Percentiles rank a stretch among this genome's conserved stretches.
Conservation (phyloP, 2,329 filamentous ascomycete genomes). For the Microcyclosporella mali region DNA sequence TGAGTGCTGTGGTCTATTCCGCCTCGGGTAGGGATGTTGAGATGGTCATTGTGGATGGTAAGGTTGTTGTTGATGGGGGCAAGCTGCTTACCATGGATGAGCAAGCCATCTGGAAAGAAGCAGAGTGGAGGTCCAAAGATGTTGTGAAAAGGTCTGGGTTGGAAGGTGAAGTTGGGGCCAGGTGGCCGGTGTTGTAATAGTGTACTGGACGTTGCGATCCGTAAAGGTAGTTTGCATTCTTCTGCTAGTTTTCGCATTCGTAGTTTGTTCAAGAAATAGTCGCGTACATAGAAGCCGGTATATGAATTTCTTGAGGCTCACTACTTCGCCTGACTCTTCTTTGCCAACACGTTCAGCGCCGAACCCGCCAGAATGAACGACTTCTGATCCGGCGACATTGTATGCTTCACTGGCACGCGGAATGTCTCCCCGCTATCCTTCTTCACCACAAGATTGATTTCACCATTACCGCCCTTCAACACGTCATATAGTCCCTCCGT, state of each 20-base stretch:
- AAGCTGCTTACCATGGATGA: slow-evolving; percentile 38
- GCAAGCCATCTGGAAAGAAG: slow-evolving; percentile 35
- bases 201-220: too few relatives aligned
- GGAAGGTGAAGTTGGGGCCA: slow-evolving; percentile 31
- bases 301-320: too few relatives aligned
- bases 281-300: too few relatives aligned
- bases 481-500: slow-evolving; percentile 82
- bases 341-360: slow-evolving; percentile 80
- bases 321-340: slow-evolving; percentile 41
- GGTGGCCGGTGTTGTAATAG: slow-evolving; percentile 34
- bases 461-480: slow-evolving; percentile 69
- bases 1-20: slow-evolving; percentile 42
- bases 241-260: too few relatives aligned
- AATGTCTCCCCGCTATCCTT: slow-evolving; percentile 54
- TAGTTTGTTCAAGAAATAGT: too few relatives aligned
- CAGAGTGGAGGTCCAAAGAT: slow-evolving; percentile 31
- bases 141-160: slow-evolving; percentile 37
- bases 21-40: slow-evolving; percentile 42
- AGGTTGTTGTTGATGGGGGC: slow-evolving; percentile 19
- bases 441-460: slow-evolving; percentile 57
- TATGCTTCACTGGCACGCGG: slow-evolving; percentile 73
- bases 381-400: slow-evolving; percentile 82
- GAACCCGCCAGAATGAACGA: slow-evolving; percentile 89
- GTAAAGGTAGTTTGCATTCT: too few relatives aligned
- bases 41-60: slow-evolving; percentile 40